Percentiles rank a stretch among this genome's conserved stretches.
Evolutionary conservation across 176 grass and related monocot species (phyloP).

Genomic region (Puccinellia tenuiflora): DNA sequence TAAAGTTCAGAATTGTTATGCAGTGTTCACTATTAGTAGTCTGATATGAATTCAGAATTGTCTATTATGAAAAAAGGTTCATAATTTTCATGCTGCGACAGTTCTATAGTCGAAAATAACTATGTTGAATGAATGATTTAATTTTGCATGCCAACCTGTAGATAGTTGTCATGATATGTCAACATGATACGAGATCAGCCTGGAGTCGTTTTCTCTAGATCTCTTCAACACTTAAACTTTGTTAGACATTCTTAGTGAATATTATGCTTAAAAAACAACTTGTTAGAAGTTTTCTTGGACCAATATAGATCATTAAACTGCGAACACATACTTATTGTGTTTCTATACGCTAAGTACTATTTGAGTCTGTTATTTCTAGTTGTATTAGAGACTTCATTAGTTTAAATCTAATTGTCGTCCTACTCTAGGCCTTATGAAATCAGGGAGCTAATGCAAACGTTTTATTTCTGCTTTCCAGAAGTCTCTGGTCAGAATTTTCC

Average conservation of each 20-base stretch:
- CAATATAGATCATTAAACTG: background rate
- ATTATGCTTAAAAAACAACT: background rate
- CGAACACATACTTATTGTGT: background rate
- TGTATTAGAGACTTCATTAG: background rate
- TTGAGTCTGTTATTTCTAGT: background rate
- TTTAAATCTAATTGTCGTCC: background rate
- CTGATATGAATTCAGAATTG: background rate
- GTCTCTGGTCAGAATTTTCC: slow-evolving; percentile 80
- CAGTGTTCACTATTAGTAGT: background rate
- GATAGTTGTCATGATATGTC: background rate
- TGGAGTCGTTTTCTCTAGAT: background rate
- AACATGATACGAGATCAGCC: background rate
- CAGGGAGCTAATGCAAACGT: slow-evolving; percentile 1
- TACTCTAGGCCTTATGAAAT: background rate
- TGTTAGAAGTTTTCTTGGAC: background rate
- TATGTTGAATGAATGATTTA: background rate
- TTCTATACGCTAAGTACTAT: background rate
- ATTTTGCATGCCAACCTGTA: background rate
- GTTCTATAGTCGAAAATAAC: background rate
- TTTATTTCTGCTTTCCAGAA: slow-evolving; percentile 43
- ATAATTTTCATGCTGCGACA: background rate
- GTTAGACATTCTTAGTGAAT: background rate
- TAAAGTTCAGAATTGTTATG: background rate
- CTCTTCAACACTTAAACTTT: background rate
- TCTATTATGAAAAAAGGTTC: background rate